Conservation (phyloP, 148 eudicot genomes). For the Spergularia bocconei region DNA sequence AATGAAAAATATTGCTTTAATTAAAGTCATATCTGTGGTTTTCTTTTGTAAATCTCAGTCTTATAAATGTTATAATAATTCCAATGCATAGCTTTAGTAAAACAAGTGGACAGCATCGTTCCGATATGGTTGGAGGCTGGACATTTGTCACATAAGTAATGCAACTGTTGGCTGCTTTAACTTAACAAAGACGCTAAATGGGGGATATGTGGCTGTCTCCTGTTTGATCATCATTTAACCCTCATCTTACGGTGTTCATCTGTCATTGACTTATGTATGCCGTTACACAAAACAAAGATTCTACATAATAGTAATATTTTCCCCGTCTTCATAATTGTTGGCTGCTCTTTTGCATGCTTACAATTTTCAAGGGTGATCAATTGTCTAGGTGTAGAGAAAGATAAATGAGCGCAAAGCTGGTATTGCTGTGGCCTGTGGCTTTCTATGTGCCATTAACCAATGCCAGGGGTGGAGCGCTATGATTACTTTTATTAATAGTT, state of each 20-base stretch:
- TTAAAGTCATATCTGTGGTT: background rate
- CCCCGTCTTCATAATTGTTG: background rate
- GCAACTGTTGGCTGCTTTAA: too few relatives aligned
- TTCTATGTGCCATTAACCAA: background rate
- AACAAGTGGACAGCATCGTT: too few relatives aligned
- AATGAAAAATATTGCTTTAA: background rate
- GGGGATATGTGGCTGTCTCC: background rate
- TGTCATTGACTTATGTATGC: too few relatives aligned
- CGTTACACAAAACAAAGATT: too few relatives aligned
- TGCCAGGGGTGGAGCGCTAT: background rate
- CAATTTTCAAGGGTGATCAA: background rate
- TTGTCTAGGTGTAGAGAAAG: background rate
- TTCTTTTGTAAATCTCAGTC: too few relatives aligned
- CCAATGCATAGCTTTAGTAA: too few relatives aligned
- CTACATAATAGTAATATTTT: too few relatives aligned
- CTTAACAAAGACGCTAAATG: background rate
- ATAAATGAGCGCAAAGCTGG: background rate
- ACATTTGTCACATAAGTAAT: too few relatives aligned
- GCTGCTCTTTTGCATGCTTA: background rate
- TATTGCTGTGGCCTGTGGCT: background rate
- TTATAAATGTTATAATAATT: too few relatives aligned
- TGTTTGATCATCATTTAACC: background rate
- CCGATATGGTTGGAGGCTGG: too few relatives aligned
- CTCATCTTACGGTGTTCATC: background rate
- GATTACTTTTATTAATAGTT: conserved; percentile 6